Conservation (phyloP, 139 green algal species). For the Prasinococcaceae sp. region DNA sequence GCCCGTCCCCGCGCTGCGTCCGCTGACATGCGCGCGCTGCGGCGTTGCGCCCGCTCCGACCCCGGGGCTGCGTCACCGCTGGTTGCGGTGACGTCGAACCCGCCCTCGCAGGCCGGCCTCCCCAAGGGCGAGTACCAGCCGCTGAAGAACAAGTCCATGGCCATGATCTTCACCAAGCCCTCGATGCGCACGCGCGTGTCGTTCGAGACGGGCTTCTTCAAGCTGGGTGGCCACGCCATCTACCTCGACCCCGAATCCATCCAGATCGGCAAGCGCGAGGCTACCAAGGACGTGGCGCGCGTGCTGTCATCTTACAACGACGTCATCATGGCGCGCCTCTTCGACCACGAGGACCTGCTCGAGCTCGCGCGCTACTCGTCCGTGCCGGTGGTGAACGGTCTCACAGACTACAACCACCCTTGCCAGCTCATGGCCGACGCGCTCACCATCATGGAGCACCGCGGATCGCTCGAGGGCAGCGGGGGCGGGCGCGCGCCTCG, state of each 20-base stretch:
- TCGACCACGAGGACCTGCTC: conserved; percentile 81
- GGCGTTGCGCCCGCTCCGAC: too few species aligned
- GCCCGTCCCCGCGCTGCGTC: too few species aligned
- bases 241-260: conserved; percentile 91
- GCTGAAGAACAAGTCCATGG: conserved; percentile 78
- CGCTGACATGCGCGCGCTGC: too few species aligned
- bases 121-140: too few species aligned
- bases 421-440: conserved; percentile 96
- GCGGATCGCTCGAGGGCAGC: conserved; percentile 62
- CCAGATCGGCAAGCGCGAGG: conserved; percentile 88
- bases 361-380: conserved; percentile 58
- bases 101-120: too few species aligned
- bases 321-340: conserved; percentile 96
- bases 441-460: conserved; percentile 71
- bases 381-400: conserved; percentile 88
- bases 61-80: too few species aligned
- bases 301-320: conserved; percentile 91
- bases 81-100: too few species aligned
- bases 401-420: conserved; percentile 99
- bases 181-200: conserved; percentile 87
- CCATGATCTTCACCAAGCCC: conserved; percentile 99
- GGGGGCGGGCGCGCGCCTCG: too few species aligned
- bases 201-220: conserved; percentile 94
- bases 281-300: conserved; percentile 82
- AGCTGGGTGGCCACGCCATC: conserved; percentile 81